phyloP scores from a whole-genome alignment of 2,329 filamentous ascomycete genomes.

The Sclerotinia nivalis region DNA sequence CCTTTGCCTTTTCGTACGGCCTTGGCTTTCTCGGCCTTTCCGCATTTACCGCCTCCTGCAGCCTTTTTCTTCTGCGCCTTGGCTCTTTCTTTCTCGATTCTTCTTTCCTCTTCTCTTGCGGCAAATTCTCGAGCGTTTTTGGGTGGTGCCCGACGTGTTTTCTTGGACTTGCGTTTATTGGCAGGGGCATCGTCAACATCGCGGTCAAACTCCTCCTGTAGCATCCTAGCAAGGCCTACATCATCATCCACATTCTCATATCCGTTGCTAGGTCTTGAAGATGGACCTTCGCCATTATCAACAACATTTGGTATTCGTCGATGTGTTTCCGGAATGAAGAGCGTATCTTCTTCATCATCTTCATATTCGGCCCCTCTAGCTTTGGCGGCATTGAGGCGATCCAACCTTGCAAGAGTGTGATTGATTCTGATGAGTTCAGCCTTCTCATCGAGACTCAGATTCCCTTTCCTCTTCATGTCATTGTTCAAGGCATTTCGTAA shows the following conservation, averaged over 20 bases:
- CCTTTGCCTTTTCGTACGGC: slow-evolving; percentile 25
- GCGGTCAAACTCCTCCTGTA: slow-evolving; percentile 27
- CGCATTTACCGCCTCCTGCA: not conserved
- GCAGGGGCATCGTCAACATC: not conserved
- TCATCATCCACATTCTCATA: slow-evolving; percentile 19
- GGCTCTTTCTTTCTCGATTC: slow-evolving; percentile 29
- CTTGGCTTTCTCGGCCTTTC: slow-evolving; percentile 17
- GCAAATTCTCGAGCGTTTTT: slow-evolving; percentile 31
- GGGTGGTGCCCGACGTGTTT: slow-evolving; percentile 29
- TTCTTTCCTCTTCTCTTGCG: slow-evolving; percentile 22
- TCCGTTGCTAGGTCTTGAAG: slow-evolving; percentile 1
- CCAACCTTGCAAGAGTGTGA: not conserved
- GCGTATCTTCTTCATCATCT: slow-evolving; percentile 14
- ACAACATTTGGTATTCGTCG: not conserved
- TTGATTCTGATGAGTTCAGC: not conserved
- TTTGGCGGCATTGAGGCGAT: slow-evolving; percentile 6
- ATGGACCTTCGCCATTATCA: slow-evolving; percentile 19
- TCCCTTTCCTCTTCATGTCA: not conserved
- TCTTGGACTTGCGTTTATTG: slow-evolving; percentile 26
- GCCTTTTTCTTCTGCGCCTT: slow-evolving; percentile 32
- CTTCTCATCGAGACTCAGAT: not conserved
- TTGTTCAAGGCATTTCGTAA: not conserved
- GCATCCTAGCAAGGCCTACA: slow-evolving; percentile 23
- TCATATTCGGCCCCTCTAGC: not conserved
- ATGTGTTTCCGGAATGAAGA: slow-evolving; percentile 30